A percentile compares a stretch with the other conserved stretches of the same genome.
Evolutionary conservation across 192 early-diverging fungal genomes (phyloP).

Genomic region (Mortierella claussenii): DNA sequence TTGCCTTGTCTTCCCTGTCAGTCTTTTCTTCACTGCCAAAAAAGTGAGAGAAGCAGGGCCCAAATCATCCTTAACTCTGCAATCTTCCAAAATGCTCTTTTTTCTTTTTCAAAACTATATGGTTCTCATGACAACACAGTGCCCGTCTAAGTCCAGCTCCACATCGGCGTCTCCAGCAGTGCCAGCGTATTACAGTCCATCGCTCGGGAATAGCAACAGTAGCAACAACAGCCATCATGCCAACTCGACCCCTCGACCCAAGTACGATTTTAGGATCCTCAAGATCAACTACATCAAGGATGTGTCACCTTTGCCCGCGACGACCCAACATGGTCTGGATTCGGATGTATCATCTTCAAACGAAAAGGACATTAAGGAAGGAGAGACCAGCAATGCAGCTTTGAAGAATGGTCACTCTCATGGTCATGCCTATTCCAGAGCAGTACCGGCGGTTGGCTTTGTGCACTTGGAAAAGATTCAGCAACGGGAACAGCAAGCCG

Average conservation of each 20-base stretch:
- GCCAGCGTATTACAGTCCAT: constrained; percentile 43
- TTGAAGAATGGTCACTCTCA: background rate
- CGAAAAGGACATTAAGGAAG: constrained; percentile 1
- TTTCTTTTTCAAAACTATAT: constrained; percentile 2
- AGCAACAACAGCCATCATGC: too few relatives aligned
- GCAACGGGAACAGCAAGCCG: constrained; percentile 61
- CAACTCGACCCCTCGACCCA: constrained; percentile 35
- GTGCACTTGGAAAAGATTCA: constrained; percentile 66
- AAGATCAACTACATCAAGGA: constrained; percentile 73
- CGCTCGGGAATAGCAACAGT: constrained; percentile 12
- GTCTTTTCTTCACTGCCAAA: too few relatives aligned
- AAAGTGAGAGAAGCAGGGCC: too few relatives aligned
- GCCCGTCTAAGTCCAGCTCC: constrained; percentile 28
- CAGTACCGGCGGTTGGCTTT: constrained; percentile 51
- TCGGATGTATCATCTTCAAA: background rate
- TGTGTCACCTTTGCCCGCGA: constrained; percentile 34
- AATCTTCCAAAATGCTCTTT: background rate
- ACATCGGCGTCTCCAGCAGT: constrained; percentile 10
- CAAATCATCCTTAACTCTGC: constrained; percentile 49
- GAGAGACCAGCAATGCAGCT: background rate
- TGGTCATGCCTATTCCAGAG: constrained; percentile 45
- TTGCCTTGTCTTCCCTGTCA: too few relatives aligned
- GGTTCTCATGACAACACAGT: constrained; percentile 43
- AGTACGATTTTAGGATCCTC: constrained; percentile 65
- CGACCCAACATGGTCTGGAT: constrained; percentile 1